Evolutionary conservation across 805 yeast genomes (phyloP).

Genomic region (Komagataella populi): DNA sequence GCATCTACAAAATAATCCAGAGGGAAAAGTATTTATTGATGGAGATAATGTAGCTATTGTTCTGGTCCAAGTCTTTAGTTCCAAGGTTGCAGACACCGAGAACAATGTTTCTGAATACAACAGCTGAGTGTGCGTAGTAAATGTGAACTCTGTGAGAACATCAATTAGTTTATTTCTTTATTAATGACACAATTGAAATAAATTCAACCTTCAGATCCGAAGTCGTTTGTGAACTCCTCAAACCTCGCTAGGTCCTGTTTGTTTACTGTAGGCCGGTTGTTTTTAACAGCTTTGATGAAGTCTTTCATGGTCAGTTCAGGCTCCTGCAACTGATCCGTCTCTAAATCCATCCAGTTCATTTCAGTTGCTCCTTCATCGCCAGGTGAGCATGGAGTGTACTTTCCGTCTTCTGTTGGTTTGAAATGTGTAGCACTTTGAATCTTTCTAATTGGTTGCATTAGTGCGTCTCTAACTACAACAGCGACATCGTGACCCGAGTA

Average conservation of each 20-base stretch:
- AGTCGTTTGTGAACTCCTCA: slow-evolving; percentile 80
- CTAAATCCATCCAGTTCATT: slow-evolving; percentile 88
- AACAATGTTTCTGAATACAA: slow-evolving; percentile 32
- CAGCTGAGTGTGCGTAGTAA: not conserved
- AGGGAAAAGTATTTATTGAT: slow-evolving; percentile 54
- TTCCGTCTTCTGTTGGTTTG: slow-evolving; percentile 35
- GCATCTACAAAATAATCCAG: slow-evolving; percentile 50
- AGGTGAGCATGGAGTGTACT: slow-evolving; percentile 89
- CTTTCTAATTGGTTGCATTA: slow-evolving; percentile 95
- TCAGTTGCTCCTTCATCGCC: slow-evolving; percentile 84
- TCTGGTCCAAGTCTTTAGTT: slow-evolving; percentile 48
- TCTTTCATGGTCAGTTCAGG: slow-evolving; percentile 87
- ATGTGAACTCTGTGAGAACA: not conserved
- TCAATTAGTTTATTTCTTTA: not conserved
- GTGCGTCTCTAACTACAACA: slow-evolving; percentile 91
- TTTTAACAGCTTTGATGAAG: slow-evolving; percentile 82
- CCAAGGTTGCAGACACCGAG: slow-evolving; percentile 69
- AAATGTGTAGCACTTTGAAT: slow-evolving; percentile 95
- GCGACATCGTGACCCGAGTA: slow-evolving; percentile 97
- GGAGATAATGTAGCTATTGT: slow-evolving; percentile 55
- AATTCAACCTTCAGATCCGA: slow-evolving; percentile 93
- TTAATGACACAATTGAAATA: not conserved
- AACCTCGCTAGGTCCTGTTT: slow-evolving; percentile 71
- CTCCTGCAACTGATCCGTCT: slow-evolving; percentile 77
- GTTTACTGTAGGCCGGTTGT: slow-evolving; percentile 91